These are phyloP conservation scores for Sporothrix curviconia DNA, from an alignment of 2,329 filamentous ascomycete species.

Conservation along the genomic window DNA sequence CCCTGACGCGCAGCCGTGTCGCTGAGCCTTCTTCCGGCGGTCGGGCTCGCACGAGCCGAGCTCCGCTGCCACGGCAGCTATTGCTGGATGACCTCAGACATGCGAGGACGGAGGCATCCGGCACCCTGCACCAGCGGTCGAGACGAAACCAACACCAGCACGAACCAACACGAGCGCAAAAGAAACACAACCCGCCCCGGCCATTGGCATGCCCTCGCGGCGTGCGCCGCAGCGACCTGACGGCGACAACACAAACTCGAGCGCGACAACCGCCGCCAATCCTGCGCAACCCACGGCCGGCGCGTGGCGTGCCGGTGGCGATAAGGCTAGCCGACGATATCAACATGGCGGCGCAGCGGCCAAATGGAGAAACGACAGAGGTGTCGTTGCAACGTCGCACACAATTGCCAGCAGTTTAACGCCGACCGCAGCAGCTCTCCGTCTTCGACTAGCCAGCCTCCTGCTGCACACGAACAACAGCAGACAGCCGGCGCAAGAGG, in stretches of 20 bases:
- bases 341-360: too few species aligned
- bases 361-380: too few species aligned
- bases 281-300: constrained; percentile 34
- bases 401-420: too few species aligned
- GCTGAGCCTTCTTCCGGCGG: constrained; percentile 47
- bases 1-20: constrained; percentile 37
- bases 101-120: too few species aligned
- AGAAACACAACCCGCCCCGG: constrained; percentile 13
- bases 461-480: neutral
- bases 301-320: too few species aligned
- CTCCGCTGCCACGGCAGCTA: constrained; percentile 16
- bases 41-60: constrained; percentile 34
- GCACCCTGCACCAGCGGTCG: constrained; percentile 22
- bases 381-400: too few species aligned
- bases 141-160: constrained; percentile 19
- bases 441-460: too few species aligned
- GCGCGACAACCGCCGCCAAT: constrained; percentile 54
- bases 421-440: too few species aligned
- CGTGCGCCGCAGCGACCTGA: constrained; percentile 31
- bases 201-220: constrained; percentile 36
- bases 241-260: constrained; percentile 27
- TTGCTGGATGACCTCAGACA: too few species aligned
- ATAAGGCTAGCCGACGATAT: too few species aligned
- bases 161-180: neutral
- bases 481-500: neutral